A percentile compares a stretch with the other conserved stretches of the same genome.
phyloP scores from a whole-genome alignment of 352 stramenopile species.

The Aphanomyces cochlioides region DNA sequence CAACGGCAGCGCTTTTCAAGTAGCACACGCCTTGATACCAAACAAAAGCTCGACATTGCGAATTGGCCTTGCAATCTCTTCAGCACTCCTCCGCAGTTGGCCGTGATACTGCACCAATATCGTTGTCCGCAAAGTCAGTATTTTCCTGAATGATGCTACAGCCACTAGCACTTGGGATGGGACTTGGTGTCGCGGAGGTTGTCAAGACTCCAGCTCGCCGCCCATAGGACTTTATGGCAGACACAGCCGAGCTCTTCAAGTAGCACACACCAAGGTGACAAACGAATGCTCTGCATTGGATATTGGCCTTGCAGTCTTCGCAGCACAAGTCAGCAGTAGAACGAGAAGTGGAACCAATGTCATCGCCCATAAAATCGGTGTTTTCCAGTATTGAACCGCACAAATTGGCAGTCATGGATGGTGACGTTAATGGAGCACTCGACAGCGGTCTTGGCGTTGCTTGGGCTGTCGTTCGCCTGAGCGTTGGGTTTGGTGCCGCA shows the following conservation, averaged over 20 bases:
- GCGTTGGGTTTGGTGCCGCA: too few relatives aligned
- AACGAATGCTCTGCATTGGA: constrained; percentile 9
- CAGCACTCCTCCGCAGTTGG: constrained; percentile 4
- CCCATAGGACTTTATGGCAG: background rate
- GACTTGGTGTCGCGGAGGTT: background rate
- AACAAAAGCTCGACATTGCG: constrained; percentile 2
- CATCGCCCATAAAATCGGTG: constrained; percentile 38
- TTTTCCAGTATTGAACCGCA: constrained; percentile 36
- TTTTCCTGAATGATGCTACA: constrained; percentile 28
- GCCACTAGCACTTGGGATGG: background rate
- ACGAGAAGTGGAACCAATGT: constrained; percentile 25
- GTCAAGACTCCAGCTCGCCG: constrained; percentile 5
- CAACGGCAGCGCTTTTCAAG: background rate
- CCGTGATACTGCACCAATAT: constrained; percentile 25
- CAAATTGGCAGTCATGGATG: background rate
- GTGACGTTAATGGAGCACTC: too few relatives aligned
- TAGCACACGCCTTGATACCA: constrained; percentile 12
- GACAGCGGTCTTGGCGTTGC: too few relatives aligned
- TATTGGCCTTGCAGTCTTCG: background rate
- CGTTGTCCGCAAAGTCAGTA: constrained; percentile 38
- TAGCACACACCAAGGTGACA: background rate
- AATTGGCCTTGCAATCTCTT: background rate
- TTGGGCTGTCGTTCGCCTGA: too few relatives aligned
- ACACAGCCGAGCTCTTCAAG: background rate
- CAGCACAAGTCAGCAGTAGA: constrained; percentile 10